Percentiles rank a stretch among this genome's conserved stretches.
phyloP scores from a whole-genome alignment of 257 asterid species.

The Ballota nigra region DNA sequence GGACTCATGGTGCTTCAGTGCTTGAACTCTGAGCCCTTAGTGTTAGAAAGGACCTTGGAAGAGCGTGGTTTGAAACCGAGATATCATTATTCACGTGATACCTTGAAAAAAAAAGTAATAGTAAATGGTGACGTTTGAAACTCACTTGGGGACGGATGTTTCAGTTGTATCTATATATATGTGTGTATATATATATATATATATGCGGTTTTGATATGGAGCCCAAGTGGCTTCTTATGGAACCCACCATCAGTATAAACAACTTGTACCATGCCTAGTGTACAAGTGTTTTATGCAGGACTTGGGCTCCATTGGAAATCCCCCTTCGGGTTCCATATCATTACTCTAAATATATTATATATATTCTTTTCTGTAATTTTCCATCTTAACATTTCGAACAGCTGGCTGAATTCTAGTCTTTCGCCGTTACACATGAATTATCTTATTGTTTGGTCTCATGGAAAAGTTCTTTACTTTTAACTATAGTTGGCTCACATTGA shows the following conservation, averaged over 20 bases:
- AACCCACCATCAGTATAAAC: too few species aligned
- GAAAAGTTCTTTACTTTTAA: not conserved
- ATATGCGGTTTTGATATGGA: too few species aligned
- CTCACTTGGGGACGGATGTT: not conserved
- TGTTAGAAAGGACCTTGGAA: not conserved
- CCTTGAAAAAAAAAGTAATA: not conserved
- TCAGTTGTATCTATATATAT: not conserved
- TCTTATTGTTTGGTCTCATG: not conserved
- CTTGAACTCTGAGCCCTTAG: not conserved
- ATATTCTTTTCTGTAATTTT: not conserved
- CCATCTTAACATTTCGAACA: not conserved
- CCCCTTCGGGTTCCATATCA: too few species aligned
- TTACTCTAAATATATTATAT: too few species aligned
- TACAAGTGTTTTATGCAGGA: too few species aligned
- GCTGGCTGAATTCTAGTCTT: not conserved
- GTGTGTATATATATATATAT: too few species aligned
- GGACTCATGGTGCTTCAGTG: not conserved
- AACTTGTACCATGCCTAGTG: too few species aligned
- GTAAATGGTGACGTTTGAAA: not conserved
- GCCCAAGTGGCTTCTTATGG: too few species aligned
- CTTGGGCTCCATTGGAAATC: not conserved
- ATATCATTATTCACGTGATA: not conserved
- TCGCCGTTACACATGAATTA: not conserved
- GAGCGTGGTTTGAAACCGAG: not conserved
- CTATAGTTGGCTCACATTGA: not conserved